Percentiles rank a stretch among this genome's conserved stretches.
Evolutionary conservation across 1,284 basidiomycete genomes (phyloP).

Genomic region (Rhizoctonia solani): DNA sequence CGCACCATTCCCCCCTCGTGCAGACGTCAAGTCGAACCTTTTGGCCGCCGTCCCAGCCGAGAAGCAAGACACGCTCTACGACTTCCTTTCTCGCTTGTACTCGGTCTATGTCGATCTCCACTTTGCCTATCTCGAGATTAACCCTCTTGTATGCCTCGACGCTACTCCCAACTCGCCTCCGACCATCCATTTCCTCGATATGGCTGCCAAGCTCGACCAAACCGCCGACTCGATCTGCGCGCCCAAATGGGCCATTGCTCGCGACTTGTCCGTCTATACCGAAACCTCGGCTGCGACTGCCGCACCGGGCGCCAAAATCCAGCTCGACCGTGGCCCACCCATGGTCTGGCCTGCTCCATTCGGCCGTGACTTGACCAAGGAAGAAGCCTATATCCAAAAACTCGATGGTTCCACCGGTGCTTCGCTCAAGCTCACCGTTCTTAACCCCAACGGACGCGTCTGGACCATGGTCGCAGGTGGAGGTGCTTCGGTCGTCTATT

Average conservation of each 20-base stretch:
- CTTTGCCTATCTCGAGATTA: conserved; percentile 99
- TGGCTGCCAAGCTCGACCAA: conserved; percentile 99
- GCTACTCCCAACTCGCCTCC: conserved; percentile 72
- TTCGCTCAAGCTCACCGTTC: conserved; percentile 95
- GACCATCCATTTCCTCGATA: conserved; percentile 95
- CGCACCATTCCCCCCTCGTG: conserved; percentile 78
- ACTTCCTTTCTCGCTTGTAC: conserved; percentile 96
- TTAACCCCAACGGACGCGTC: conserved; percentile 92
- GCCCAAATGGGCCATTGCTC: conserved; percentile 92
- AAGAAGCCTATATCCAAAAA: conserved; percentile 99
- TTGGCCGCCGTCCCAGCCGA: conserved; percentile 76
- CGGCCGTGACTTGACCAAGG: conserved; percentile 97
- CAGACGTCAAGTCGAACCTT: conserved; percentile 72
- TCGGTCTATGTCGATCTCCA: conserved; percentile 96
- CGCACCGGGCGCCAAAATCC: conserved; percentile 57
- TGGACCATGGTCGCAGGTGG: conserved; percentile 99
- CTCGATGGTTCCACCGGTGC: conserved; percentile 97
- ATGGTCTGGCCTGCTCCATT: conserved; percentile 99
- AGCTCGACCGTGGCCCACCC: conserved; percentile 92
- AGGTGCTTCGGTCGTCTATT: conserved; percentile 80
- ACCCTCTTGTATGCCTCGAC: conserved; percentile 95
- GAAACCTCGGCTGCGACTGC: conserved; percentile 47
- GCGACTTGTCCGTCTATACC: conserved; percentile 78
- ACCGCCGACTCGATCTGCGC: conserved; percentile 98
- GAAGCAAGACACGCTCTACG: conserved; percentile 86